Evolutionary conservation across 2,329 filamentous ascomycete species (phyloP).

Genomic region (Trichothecium sympodiale): DNA sequence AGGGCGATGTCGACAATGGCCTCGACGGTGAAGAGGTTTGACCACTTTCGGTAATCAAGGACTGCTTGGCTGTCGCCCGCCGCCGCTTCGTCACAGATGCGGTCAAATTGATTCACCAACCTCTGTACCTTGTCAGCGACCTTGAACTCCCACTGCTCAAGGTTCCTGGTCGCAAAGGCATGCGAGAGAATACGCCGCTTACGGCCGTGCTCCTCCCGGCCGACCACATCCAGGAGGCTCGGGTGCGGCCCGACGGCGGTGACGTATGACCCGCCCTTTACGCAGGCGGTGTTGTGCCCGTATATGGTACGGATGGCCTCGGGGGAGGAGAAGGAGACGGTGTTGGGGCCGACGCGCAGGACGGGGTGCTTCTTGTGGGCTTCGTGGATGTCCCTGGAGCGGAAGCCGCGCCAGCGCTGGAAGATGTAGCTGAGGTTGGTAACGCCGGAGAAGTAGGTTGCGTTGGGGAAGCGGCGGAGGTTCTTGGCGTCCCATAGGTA

Average conservation of each 20-base stretch:
- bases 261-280: not conserved
- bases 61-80: not conserved
- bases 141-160: constrained; percentile 3
- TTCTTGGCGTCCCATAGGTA: not conserved
- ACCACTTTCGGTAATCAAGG: constrained; percentile 1
- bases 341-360: constrained; percentile 23
- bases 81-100: not conserved
- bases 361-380: not conserved
- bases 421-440: not conserved
- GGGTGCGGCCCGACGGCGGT: not conserved
- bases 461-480: not conserved
- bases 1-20: constrained; percentile 1
- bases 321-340: constrained; percentile 26
- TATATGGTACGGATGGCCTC: constrained; percentile 38
- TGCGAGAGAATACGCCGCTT: not conserved
- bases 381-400: not conserved
- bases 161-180: constrained; percentile 1
- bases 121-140: not conserved
- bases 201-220: not conserved
- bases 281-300: constrained; percentile 12
- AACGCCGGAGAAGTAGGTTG: not conserved
- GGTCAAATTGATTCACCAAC: not conserved
- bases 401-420: not conserved
- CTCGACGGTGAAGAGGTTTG: constrained; percentile 1
- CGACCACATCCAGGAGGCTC: not conserved